These are phyloP conservation scores for Crithidia brevicula DNA, from an alignment of 208 protist species.

Conservation along the genomic window DNA sequence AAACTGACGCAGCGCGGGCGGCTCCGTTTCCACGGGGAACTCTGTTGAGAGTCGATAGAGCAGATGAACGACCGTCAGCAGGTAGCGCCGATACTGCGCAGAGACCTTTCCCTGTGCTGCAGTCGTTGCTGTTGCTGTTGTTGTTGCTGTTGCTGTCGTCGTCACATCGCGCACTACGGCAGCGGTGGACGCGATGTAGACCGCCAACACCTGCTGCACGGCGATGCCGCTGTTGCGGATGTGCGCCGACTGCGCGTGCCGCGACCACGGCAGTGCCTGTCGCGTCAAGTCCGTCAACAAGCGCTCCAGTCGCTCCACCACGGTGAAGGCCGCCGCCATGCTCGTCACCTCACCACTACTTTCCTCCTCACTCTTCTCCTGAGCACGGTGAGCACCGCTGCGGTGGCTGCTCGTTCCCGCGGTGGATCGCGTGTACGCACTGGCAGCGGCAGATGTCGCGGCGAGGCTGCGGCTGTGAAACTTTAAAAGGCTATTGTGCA, in stretches of 20 bases:
- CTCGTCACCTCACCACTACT: no score
- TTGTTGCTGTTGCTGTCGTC: not conserved
- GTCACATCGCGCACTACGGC: conserved; percentile 18
- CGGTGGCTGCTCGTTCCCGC: no score
- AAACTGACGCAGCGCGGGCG: conserved; percentile 53
- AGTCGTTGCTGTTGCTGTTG: not conserved
- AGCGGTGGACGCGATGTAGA: conserved; percentile 54
- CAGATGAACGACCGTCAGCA: conserved; percentile 65
- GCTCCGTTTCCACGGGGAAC: conserved; percentile 66
- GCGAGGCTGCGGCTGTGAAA: conserved; percentile 5
- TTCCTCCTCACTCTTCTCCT: not conserved
- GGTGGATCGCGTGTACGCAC: no score
- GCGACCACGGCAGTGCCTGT: conserved; percentile 33
- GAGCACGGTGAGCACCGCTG: no score
- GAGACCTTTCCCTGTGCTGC: no score
- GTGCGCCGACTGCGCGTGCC: conserved; percentile 46
- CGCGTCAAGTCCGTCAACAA: conserved; percentile 42
- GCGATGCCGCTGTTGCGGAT: conserved; percentile 44
- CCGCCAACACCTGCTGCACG: conserved; percentile 67
- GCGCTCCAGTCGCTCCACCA: conserved; percentile 58
- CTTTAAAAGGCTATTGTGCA: conserved; percentile 61
- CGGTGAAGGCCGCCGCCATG: conserved; percentile 29
- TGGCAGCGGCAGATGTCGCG: not conserved
- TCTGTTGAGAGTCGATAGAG: conserved; percentile 59
- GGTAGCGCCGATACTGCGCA: conserved; percentile 41